Evolutionary conservation across 78 protist species (phyloP).

Genomic region (Emiliania huxleyi): DNA sequence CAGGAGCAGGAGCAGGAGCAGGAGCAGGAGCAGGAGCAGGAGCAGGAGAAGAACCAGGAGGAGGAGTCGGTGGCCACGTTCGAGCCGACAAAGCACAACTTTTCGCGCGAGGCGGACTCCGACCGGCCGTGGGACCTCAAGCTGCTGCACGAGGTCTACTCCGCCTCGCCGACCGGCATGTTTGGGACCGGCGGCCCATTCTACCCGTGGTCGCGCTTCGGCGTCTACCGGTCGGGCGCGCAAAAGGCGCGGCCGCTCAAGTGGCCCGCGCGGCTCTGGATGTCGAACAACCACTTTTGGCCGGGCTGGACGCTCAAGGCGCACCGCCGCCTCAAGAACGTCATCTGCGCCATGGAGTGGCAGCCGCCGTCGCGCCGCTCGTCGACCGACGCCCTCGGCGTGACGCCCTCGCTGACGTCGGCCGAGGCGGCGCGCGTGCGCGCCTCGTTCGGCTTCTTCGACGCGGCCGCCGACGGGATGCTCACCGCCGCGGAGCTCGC

Average conservation of each 20-base stretch:
- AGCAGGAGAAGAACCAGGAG: slow-evolving; percentile 59
- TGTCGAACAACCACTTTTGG: slow-evolving; percentile 63
- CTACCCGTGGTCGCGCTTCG: slow-evolving; percentile 26
- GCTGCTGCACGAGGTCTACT: neutral
- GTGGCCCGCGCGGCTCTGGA: slow-evolving; percentile 33
- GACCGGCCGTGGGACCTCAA: neutral
- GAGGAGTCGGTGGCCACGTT: slow-evolving; percentile 52
- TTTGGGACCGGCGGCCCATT: neutral
- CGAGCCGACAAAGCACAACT: slow-evolving; percentile 40
- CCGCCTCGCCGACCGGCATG: neutral
- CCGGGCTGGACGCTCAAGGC: slow-evolving; percentile 51
- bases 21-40: slow-evolving; percentile 56
- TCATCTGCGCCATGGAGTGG: slow-evolving; percentile 52
- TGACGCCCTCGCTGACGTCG: neutral
- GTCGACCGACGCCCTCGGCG: neutral
- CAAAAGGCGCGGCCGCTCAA: slow-evolving; percentile 24
- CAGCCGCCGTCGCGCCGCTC: slow-evolving; percentile 26
- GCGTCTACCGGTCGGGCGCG: neutral
- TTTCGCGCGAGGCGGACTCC: neutral
- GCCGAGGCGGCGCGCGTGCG: neutral
- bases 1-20: slow-evolving; percentile 51
- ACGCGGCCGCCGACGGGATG: neutral
- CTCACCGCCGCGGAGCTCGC: neutral
- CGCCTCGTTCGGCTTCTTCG: neutral
- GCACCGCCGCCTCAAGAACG: slow-evolving; percentile 64